These are phyloP conservation scores for Cercospora sp. DNA, from an alignment of 2,329 filamentous ascomycete genomes.

Conservation along the genomic window DNA sequence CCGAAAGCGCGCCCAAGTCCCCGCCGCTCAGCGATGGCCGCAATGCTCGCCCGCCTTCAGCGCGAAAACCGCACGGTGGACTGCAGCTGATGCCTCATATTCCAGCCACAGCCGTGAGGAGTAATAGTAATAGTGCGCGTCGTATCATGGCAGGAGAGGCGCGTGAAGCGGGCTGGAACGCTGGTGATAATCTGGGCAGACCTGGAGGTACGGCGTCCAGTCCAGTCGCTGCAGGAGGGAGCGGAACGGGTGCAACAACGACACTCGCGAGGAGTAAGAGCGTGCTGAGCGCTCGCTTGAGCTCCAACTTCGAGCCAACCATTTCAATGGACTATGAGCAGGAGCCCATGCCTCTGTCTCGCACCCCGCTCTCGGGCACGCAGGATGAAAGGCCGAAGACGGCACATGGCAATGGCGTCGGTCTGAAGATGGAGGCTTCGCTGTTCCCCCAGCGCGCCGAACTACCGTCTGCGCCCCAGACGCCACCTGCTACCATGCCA, in stretches of 20 bases:
- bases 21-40: constrained; percentile 32
- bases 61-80: constrained; percentile 3
- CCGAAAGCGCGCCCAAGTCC: constrained; percentile 18
- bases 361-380: background rate
- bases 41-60: background rate
- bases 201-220: background rate
- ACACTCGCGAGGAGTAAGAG: constrained; percentile 13
- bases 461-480: constrained; percentile 12
- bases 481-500: constrained; percentile 22
- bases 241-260: constrained; percentile 17
- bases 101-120: background rate
- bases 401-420: constrained; percentile 17
- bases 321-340: background rate
- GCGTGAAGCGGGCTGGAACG: constrained; percentile 1
- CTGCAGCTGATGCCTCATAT: constrained; percentile 5
- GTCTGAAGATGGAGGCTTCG: constrained; percentile 29
- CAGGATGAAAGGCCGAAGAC: constrained; percentile 20
- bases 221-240: constrained; percentile 13
- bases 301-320: constrained; percentile 21
- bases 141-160: constrained; percentile 8
- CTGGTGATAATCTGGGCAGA: constrained; percentile 4
- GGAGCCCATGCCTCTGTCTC: constrained; percentile 18
- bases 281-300: constrained; percentile 20
- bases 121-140: background rate
- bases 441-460: constrained; percentile 26